A percentile compares a stretch with the other conserved stretches of the same genome.
Conservation (phyloP, 1,139 yeast genomes). For the Yamadazyma songkhlaensis region DNA sequence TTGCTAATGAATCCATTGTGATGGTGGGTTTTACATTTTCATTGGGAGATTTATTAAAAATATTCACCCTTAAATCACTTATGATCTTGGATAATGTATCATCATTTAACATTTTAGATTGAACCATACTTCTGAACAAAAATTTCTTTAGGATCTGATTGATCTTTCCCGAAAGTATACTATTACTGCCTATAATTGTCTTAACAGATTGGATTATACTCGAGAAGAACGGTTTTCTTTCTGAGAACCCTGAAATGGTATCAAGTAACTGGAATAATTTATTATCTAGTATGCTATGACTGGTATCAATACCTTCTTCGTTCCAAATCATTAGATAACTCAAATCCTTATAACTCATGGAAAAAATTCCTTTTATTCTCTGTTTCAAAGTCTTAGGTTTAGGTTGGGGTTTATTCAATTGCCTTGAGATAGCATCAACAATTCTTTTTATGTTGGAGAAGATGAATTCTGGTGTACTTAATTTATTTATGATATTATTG, state of each 20-base stretch:
- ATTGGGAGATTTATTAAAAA: constrained; percentile 18
- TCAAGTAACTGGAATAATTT: constrained; percentile 25
- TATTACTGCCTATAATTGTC: constrained; percentile 12
- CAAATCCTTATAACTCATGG: constrained; percentile 13
- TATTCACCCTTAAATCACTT: constrained; percentile 16
- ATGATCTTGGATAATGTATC: constrained; percentile 19
- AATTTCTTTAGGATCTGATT: constrained; percentile 18
- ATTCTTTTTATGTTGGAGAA: constrained; percentile 15
- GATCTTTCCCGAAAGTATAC: constrained; percentile 14
- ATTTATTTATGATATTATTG: constrained; percentile 23
- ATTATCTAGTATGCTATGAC: constrained; percentile 13
- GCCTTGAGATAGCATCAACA: constrained; percentile 1
- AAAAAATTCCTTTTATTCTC: constrained; percentile 9
- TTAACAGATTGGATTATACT: constrained; percentile 15
- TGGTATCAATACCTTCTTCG: constrained; percentile 7
- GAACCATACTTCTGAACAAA: constrained; percentile 14
- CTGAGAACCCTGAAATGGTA: constrained; percentile 26
- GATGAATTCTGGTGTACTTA: constrained; percentile 31
- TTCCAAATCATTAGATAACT: constrained; percentile 14
- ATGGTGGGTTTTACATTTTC: constrained; percentile 1
- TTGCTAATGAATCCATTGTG: constrained; percentile 9
- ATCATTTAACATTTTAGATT: constrained; percentile 17
- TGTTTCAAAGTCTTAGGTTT: constrained; percentile 5
- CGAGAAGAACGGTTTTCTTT: constrained; percentile 27
- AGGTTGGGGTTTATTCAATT: constrained; percentile 4